phyloP scores from a whole-genome alignment of 176 grass and related monocot species.

The Oryza meyeriana region DNA sequence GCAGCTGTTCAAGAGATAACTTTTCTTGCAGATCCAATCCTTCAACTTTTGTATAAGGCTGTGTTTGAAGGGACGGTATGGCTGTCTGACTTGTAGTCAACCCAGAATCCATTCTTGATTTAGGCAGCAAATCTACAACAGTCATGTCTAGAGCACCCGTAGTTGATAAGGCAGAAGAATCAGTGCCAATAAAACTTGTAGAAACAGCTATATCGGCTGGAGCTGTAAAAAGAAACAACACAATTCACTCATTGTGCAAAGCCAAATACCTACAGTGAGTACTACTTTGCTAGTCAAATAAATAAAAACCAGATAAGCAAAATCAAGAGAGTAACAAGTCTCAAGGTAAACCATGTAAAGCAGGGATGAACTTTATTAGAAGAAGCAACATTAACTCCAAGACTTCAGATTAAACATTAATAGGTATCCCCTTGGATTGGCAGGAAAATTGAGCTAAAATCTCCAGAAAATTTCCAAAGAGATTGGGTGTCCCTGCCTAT shows the following conservation, averaged over 20 bases:
- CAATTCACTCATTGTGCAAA: conserved; percentile 11
- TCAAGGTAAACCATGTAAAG: neutral
- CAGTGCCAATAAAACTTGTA: conserved; percentile 37
- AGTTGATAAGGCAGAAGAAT: conserved; percentile 40
- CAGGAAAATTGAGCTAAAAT: no score
- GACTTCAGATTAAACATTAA: conserved; percentile 1
- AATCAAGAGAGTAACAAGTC: neutral
- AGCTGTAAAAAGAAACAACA: conserved; percentile 19
- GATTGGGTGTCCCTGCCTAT: no score
- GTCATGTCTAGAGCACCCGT: conserved; percentile 35
- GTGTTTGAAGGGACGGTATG: conserved; percentile 42
- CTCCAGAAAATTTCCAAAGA: neutral
- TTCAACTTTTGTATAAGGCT: conserved; percentile 42
- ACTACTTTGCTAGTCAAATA: conserved; percentile 4
- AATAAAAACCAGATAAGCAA: neutral
- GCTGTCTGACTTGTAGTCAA: conserved; percentile 37
- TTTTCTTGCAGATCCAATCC: conserved; percentile 50
- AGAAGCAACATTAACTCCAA: no score
- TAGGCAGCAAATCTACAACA: conserved; percentile 37
- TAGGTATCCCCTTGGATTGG: neutral
- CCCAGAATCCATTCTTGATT: conserved; percentile 31
- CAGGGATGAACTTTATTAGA: neutral
- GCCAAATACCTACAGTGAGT: neutral
- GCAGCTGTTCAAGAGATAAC: conserved; percentile 25
- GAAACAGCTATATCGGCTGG: conserved; percentile 32